phyloP scores from a whole-genome alignment of 2,329 filamentous ascomycete species.

The Nothophaeocryptopus gaeumannii region DNA sequence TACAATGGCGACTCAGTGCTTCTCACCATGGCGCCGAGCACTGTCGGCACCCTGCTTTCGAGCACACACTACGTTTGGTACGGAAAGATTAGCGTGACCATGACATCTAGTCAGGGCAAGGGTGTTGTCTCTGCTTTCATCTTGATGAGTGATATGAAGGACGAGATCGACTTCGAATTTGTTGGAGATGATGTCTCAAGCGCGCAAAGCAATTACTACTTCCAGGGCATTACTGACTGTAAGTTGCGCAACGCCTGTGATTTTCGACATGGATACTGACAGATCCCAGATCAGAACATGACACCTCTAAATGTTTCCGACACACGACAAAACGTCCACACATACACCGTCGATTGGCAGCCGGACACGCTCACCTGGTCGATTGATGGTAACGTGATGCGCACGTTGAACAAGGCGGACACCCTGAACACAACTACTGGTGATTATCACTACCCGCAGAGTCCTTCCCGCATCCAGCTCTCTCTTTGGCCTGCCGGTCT shows the following conservation, averaged over 20 bases:
- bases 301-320: constrained; percentile 66
- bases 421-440: constrained; percentile 85
- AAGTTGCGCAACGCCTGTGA: constrained; percentile 41
- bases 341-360: constrained; percentile 91
- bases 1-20: constrained; percentile 67
- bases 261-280: constrained; percentile 19
- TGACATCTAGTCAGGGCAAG: constrained; percentile 78
- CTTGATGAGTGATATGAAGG: constrained; percentile 89
- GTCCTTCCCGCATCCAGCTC: constrained; percentile 83
- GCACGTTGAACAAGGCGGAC: constrained; percentile 69
- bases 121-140: constrained; percentile 99
- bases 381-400: constrained; percentile 75
- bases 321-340: constrained; percentile 76
- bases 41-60: constrained; percentile 82
- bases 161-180: constrained; percentile 97
- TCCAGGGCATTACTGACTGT: constrained; percentile 90
- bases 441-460: constrained; percentile 86
- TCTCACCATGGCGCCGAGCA: constrained; percentile 83
- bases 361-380: constrained; percentile 83
- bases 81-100: constrained; percentile 78
- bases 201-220: constrained; percentile 96
- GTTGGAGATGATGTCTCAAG: constrained; percentile 73
- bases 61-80: constrained; percentile 94
- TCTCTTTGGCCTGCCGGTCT: constrained; percentile 95
- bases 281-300: constrained; percentile 65